Evolutionary conservation across 306 rosid species (phyloP), one percentile per base, ranked within the genome.

Genomic region (Cucumis sativus): DNA sequence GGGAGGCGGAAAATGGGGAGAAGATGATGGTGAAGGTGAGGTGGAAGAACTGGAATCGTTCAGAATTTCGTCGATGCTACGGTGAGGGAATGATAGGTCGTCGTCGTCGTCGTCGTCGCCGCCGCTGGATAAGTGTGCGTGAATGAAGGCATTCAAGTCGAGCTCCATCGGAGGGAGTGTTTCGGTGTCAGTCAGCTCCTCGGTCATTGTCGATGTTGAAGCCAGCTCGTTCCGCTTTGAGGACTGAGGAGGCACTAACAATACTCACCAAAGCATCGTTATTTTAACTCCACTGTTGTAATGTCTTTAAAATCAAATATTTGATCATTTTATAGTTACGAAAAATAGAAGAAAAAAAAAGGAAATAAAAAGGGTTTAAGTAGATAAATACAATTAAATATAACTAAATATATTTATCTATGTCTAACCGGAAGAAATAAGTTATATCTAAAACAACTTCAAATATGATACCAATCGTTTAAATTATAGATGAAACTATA

Each of bases 31-130:
- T 5, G 93, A 79, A 2, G 98, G 80, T 5, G 93, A 81, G 1
- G 89, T 62, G 28, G 92, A 87, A 7, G 95, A 85, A 47, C 89
- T 89, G 43, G 96, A 89, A 65, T 92, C 98, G 78, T 94, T 87
- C 83, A 94, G 95, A 59, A 94, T 94, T 21, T 94, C 96, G 72
- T 94, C 98, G 77, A 94, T 78, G 35, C 89, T 88, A 1, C 98
- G 98, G 79, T 74, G 93, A 51, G 86, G 89, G 47, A 87, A 39
- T 2, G 87, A 80, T 77, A 61, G 66, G 41, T 20, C 60, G 69
- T 41, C 79, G 40, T 76, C 79, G 49, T 80, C 79, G 49, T 80
- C 82, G 55, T 78, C 88, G 70, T 41, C 87, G 57, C 82, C 87
- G 66, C 85, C 88, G 77, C 63, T 39, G 83, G 89, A 85, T 67